These are phyloP conservation scores for Carex pumila DNA, from an alignment of 176 grass and related monocot species.

Conservation along the genomic window DNA sequence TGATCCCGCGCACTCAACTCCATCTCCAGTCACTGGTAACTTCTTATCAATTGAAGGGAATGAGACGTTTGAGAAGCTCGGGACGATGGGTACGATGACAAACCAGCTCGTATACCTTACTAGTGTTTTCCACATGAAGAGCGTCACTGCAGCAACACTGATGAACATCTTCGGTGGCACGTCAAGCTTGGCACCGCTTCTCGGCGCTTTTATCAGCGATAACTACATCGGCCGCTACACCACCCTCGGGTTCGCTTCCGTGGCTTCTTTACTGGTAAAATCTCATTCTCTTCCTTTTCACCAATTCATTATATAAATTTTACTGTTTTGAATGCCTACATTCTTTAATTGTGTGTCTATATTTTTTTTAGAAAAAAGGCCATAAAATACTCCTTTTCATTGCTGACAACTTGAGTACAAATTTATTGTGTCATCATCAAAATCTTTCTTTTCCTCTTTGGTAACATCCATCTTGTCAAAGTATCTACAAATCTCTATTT, in stretches of 20 bases:
- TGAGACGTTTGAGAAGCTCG: constrained; percentile 79
- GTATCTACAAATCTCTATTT: not conserved
- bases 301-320: not conserved
- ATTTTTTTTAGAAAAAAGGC: too few species aligned
- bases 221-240: constrained; percentile 62
- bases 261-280: constrained; percentile 41
- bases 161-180: constrained; percentile 53
- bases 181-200: constrained; percentile 34
- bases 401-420: too few species aligned
- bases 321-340: not conserved
- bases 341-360: not conserved
- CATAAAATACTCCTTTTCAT: too few species aligned
- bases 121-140: constrained; percentile 52
- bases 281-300: not conserved
- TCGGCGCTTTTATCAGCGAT: constrained; percentile 73
- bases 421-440: not conserved
- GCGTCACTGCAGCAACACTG: constrained; percentile 31
- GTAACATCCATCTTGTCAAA: not conserved
- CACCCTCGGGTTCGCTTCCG: constrained; percentile 31
- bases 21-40: too few species aligned
- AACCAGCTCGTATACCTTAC: constrained; percentile 84
- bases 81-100: constrained; percentile 49
- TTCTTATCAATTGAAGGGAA: constrained; percentile 33
- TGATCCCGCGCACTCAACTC: too few species aligned
- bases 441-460: constrained; percentile 6